Evolutionary conservation across 2,329 filamentous ascomycete genomes (phyloP).

Genomic region (Myriangium duriaei): DNA sequence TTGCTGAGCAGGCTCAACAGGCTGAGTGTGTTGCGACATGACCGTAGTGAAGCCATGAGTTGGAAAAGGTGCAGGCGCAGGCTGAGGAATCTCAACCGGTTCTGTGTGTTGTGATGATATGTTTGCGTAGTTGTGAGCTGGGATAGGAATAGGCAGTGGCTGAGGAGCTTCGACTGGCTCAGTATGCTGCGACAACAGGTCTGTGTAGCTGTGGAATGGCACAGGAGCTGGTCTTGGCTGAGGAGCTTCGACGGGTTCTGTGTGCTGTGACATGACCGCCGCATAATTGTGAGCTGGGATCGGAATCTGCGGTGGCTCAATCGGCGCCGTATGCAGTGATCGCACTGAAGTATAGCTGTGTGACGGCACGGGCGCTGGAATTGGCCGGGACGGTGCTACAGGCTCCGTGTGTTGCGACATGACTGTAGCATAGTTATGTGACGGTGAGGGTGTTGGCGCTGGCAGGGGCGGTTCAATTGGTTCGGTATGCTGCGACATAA

Average conservation of each 20-base stretch:
- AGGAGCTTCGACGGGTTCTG: slow-evolving; percentile 5
- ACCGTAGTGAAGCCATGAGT: slow-evolving; percentile 13
- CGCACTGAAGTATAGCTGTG: slow-evolving; percentile 19
- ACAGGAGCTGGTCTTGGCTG: slow-evolving; percentile 3
- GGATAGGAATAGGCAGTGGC: background rate
- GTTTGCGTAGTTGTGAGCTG: slow-evolving; percentile 16
- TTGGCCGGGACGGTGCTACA: slow-evolving; percentile 1
- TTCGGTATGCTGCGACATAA: slow-evolving; percentile 29
- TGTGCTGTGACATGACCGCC: slow-evolving; percentile 31
- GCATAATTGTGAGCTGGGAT: slow-evolving; percentile 25
- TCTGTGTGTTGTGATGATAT: slow-evolving; percentile 21
- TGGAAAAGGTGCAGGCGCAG: slow-evolving; percentile 9
- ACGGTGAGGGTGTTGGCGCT: slow-evolving; percentile 7
- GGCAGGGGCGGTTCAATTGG: slow-evolving; percentile 5
- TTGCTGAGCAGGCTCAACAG: slow-evolving; percentile 1
- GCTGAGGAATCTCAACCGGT: slow-evolving; percentile 14
- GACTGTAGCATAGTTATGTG: slow-evolving; percentile 30
- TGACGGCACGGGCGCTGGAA: slow-evolving; percentile 3
- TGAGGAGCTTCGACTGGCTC: slow-evolving; percentile 14
- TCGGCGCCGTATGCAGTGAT: slow-evolving; percentile 20
- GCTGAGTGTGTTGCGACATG: slow-evolving; percentile 6
- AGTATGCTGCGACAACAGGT: slow-evolving; percentile 20
- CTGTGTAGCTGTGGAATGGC: slow-evolving; percentile 15
- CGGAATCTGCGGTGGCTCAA: slow-evolving; percentile 5
- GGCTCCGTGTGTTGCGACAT: slow-evolving; percentile 26